phyloP scores from a whole-genome alignment of 768 basidiomycete species.

The Amanita pseudoporphyria region DNA sequence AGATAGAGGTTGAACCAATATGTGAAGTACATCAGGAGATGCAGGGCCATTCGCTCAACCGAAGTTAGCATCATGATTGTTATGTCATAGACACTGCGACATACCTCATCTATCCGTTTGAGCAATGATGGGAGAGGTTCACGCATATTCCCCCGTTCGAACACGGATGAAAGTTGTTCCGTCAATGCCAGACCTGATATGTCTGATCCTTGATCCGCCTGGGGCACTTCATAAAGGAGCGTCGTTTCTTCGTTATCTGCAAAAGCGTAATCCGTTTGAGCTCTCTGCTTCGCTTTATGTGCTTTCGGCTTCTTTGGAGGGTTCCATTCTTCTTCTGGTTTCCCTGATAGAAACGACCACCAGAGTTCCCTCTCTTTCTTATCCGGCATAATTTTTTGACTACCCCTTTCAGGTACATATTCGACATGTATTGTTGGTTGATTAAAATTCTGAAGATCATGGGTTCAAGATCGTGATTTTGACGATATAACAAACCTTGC shows the following conservation, averaged over 20 bases:
- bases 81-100: slow-evolving; percentile 11
- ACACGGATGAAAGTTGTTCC: background rate
- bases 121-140: slow-evolving; percentile 54
- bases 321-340: slow-evolving; percentile 61
- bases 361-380: slow-evolving; percentile 65
- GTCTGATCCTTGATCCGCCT: background rate
- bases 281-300: slow-evolving; percentile 15
- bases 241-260: slow-evolving; percentile 1
- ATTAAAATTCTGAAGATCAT: slow-evolving; percentile 43
- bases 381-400: slow-evolving; percentile 46
- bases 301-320: slow-evolving; percentile 34
- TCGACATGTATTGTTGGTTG: slow-evolving; percentile 51
- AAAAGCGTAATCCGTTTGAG: slow-evolving; percentile 18
- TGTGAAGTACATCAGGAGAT: slow-evolving; percentile 76
- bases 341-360: slow-evolving; percentile 72
- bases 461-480: slow-evolving; percentile 6
- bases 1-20: slow-evolving; percentile 69
- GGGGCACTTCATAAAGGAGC: slow-evolving; percentile 7
- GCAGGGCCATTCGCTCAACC: slow-evolving; percentile 54
- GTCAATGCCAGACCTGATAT: background rate
- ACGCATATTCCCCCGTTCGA: slow-evolving; percentile 18
- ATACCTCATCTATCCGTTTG: slow-evolving; percentile 58
- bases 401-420: slow-evolving; percentile 16
- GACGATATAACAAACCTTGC: slow-evolving; percentile 36
- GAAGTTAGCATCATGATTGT: slow-evolving; percentile 12